Conservation (phyloP, 768 basidiomycete genomes). For the Panellus pusillus region DNA sequence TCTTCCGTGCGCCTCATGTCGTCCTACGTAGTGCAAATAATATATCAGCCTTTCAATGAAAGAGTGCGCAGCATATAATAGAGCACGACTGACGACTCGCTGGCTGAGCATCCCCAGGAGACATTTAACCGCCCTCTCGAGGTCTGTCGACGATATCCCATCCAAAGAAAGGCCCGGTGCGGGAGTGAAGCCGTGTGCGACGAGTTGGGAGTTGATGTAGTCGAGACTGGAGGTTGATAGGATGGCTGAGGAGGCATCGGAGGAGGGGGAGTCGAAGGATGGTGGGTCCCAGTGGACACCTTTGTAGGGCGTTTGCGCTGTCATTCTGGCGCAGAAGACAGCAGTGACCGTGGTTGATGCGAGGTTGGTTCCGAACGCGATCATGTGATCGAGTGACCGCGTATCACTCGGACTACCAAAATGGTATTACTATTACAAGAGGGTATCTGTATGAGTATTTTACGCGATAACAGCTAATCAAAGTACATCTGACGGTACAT, state of each 20-base stretch:
- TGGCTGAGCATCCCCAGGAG: conserved; percentile 75
- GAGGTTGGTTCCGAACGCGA: background rate
- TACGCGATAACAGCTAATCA: too few relatives aligned
- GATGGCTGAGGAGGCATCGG: conserved; percentile 45
- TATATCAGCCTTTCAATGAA: background rate
- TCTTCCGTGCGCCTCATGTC: conserved; percentile 83
- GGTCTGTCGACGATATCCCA: conserved; percentile 54
- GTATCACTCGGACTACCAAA: background rate
- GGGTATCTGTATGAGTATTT: too few relatives aligned
- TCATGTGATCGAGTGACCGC: conserved; percentile 2
- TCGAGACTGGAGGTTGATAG: conserved; percentile 64
- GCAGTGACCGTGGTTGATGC: background rate
- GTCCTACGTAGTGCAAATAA: conserved; percentile 33
- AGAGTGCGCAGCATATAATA: background rate
- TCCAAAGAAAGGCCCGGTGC: conserved; percentile 69
- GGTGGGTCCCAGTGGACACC: conserved; percentile 41
- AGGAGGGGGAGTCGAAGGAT: conserved; percentile 41
- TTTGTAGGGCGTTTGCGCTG: conserved; percentile 29
- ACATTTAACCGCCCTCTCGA: conserved; percentile 67
- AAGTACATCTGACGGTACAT: too few relatives aligned
- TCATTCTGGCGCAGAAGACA: background rate
- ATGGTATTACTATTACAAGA: too few relatives aligned
- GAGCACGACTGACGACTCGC: conserved; percentile 59
- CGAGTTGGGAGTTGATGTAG: conserved; percentile 78
- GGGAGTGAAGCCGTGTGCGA: conserved; percentile 76